Evolutionary conservation across 176 grass and related monocot species (phyloP).

Genomic region (Aegilops speltoides): DNA sequence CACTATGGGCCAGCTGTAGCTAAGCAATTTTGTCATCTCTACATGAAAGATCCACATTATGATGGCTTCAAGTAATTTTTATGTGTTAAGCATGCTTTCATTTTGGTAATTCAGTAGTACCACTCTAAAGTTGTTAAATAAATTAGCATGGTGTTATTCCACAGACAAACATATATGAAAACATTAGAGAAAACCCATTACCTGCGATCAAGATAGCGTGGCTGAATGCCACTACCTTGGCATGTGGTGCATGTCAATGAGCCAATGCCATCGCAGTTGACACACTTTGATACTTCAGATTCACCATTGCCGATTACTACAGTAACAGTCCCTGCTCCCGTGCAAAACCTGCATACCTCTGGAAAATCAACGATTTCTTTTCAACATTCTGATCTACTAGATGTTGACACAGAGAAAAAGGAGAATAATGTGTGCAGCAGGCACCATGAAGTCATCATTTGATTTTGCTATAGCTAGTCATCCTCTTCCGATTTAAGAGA

Average conservation of each 20-base stretch:
- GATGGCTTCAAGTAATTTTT: conserved; percentile 5
- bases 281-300: conserved; percentile 75
- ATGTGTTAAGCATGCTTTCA: neutral
- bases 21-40: neutral
- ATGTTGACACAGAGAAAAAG: neutral
- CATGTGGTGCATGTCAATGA: conserved; percentile 97
- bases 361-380: conserved; percentile 49
- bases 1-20: neutral
- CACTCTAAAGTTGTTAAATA: neutral
- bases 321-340: conserved; percentile 61
- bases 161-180: neutral
- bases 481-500: too few species aligned
- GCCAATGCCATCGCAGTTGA: conserved; percentile 85
- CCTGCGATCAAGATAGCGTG: conserved; percentile 99
- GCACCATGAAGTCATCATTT: neutral
- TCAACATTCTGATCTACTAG: conserved; percentile 17
- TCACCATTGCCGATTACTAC: conserved; percentile 80
- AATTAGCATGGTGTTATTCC: neutral
- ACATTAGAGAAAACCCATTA: conserved; percentile 26
- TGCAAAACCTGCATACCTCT: conserved; percentile 97
- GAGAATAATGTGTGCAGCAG: neutral
- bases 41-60: neutral
- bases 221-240: conserved; percentile 94
- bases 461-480: neutral
- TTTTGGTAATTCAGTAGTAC: neutral